A percentile compares a stretch with the other conserved stretches of the same genome.
Conservation (phyloP, 768 basidiomycete species). For the Hortiboletus flavorubellus region DNA sequence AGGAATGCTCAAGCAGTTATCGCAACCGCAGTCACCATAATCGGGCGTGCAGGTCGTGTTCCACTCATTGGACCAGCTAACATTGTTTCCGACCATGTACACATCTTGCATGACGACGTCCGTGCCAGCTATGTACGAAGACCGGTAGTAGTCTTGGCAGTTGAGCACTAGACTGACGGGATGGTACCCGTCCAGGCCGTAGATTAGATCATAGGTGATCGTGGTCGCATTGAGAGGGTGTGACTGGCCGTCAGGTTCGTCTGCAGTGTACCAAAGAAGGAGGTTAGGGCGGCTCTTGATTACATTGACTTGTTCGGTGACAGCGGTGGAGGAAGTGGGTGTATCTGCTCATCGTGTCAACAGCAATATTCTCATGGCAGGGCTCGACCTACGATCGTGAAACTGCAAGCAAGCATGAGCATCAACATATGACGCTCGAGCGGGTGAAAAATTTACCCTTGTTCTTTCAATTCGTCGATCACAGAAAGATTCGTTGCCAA, state of each 20-base stretch:
- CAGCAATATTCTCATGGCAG: not conserved
- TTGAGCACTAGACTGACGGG: conserved; percentile 64
- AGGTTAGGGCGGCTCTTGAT: conserved; percentile 69
- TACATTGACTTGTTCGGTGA: conserved; percentile 63
- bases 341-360: conserved; percentile 42
- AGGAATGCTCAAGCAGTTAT: conserved; percentile 47
- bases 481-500: conserved; percentile 20
- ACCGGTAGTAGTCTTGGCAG: conserved; percentile 64
- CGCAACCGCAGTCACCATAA: conserved; percentile 74
- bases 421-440: not conserved
- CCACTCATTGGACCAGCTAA: conserved; percentile 60
- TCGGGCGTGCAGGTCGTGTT: conserved; percentile 57
- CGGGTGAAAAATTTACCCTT: conserved; percentile 20
- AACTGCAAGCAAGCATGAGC: conserved; percentile 7
- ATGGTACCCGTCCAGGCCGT: conserved; percentile 61
- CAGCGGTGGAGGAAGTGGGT: conserved; percentile 62
- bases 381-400: conserved; percentile 32
- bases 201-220: conserved; percentile 53
- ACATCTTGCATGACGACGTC: conserved; percentile 72
- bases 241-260: conserved; percentile 70
- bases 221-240: conserved; percentile 59
- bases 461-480: conserved; percentile 32
- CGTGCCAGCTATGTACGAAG: conserved; percentile 54
- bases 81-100: conserved; percentile 50
- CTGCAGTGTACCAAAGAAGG: conserved; percentile 69